Percentiles rank a stretch among this genome's conserved stretches.
phyloP scores from a whole-genome alignment of 2,329 filamentous ascomycete genomes.

The Trichoderma sp. region DNA sequence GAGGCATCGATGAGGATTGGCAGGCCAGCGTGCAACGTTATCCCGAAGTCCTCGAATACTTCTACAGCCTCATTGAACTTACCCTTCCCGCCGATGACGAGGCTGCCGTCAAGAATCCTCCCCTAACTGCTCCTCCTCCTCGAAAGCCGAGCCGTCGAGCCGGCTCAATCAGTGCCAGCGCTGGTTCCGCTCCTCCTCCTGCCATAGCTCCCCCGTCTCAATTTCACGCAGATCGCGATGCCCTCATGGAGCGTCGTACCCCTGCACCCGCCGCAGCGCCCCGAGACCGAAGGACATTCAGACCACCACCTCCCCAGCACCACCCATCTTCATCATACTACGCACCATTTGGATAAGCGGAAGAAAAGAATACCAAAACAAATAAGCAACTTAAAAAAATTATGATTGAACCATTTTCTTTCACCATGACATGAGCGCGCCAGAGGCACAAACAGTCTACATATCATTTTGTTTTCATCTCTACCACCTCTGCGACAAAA shows the following conservation, averaged over 20 bases:
- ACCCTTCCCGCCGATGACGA: slow-evolving; percentile 65
- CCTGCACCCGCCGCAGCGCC: slow-evolving; percentile 22
- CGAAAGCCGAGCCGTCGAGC: slow-evolving; percentile 49
- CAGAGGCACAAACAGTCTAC: background rate
- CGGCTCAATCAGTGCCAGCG: slow-evolving; percentile 38
- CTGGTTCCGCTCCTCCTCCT: slow-evolving; percentile 29
- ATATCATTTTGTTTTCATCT: background rate
- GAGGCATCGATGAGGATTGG: slow-evolving; percentile 79
- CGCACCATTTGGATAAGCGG: slow-evolving; percentile 15
- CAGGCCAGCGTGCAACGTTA: slow-evolving; percentile 72
- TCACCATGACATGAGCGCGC: background rate
- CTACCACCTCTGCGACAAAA: background rate
- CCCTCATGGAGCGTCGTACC: slow-evolving; percentile 20
- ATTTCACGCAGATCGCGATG: slow-evolving; percentile 30
- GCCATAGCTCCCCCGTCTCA: slow-evolving; percentile 28
- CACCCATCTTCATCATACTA: slow-evolving; percentile 16
- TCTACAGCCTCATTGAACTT: slow-evolving; percentile 69
- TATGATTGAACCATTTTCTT: background rate
- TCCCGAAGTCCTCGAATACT: slow-evolving; percentile 80
- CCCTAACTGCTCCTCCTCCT: slow-evolving; percentile 55
- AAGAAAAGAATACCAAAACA: background rate
- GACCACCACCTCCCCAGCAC: slow-evolving; percentile 17
- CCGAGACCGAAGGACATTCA: slow-evolving; percentile 28
- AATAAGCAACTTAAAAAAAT: background rate
- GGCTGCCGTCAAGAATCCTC: slow-evolving; percentile 59